Evolutionary conservation across 805 yeast genomes (phyloP).

Genomic region (Candida maesae): DNA sequence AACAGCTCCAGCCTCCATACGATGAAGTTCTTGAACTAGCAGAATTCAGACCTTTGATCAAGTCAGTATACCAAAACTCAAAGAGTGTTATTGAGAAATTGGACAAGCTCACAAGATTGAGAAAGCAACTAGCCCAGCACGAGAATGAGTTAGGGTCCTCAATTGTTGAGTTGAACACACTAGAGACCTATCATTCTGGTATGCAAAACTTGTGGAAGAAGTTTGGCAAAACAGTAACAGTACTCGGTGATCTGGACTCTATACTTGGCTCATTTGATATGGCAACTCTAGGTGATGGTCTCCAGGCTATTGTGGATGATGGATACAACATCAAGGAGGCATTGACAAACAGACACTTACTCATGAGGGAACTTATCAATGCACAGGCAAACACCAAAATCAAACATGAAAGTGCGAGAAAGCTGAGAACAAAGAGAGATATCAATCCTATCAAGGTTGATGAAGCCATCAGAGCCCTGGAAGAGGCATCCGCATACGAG

Average conservation of each 20-base stretch:
- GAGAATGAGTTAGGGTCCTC: slow-evolving; percentile 49
- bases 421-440: slow-evolving; percentile 65
- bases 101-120: slow-evolving; percentile 46
- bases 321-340: slow-evolving; percentile 89
- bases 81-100: slow-evolving; percentile 51
- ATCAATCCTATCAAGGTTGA: slow-evolving; percentile 87
- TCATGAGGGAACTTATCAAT: slow-evolving; percentile 82
- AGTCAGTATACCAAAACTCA: slow-evolving; percentile 60
- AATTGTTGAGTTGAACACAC: slow-evolving; percentile 35
- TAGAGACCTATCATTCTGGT: slow-evolving; percentile 59
- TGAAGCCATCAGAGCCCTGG: slow-evolving; percentile 78
- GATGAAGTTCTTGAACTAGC: slow-evolving; percentile 82
- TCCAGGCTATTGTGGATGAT: slow-evolving; percentile 62
- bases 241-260: slow-evolving; percentile 74
- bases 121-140: slow-evolving; percentile 48
- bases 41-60: slow-evolving; percentile 81
- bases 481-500: slow-evolving; percentile 73
- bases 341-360: slow-evolving; percentile 82
- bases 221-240: slow-evolving; percentile 61
- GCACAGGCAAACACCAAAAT: slow-evolving; percentile 73
- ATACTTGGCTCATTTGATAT: slow-evolving; percentile 66
- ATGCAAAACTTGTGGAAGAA: slow-evolving; percentile 78
- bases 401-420: slow-evolving; percentile 67
- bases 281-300: slow-evolving; percentile 74
- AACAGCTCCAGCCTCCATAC: slow-evolving; percentile 88